phyloP scores from a whole-genome alignment of 1,284 basidiomycete species.

The Grifola frondosa region DNA sequence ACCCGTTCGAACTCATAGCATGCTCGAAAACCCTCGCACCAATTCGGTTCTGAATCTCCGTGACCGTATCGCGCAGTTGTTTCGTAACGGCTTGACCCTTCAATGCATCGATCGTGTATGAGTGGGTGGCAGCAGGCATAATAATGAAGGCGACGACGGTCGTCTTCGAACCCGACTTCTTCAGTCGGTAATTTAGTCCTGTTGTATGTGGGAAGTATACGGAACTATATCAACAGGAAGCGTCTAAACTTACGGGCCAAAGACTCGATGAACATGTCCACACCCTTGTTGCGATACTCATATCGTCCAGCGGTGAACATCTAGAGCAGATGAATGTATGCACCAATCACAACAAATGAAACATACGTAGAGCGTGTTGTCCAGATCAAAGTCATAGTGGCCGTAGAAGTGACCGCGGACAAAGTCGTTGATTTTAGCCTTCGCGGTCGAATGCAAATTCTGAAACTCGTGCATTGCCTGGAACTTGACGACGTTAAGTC shows the following conservation, averaged over 20 bases:
- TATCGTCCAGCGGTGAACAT: slow-evolving; percentile 99
- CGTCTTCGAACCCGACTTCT: slow-evolving; percentile 74
- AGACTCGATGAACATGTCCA: slow-evolving; percentile 99
- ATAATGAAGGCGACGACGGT: slow-evolving; percentile 99
- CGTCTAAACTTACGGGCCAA: slow-evolving; percentile 67
- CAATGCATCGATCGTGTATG: slow-evolving; percentile 96
- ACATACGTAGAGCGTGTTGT: slow-evolving; percentile 91
- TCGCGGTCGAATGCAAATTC: slow-evolving; percentile 89
- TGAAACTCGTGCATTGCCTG: slow-evolving; percentile 97
- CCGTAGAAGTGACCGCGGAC: slow-evolving; percentile 98
- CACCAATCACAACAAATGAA: background rate
- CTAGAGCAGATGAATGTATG: slow-evolving; percentile 33
- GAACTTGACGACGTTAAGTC: slow-evolving; percentile 97
- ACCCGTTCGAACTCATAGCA: slow-evolving; percentile 90
- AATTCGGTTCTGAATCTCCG: slow-evolving; percentile 91
- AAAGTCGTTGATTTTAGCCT: slow-evolving; percentile 98
- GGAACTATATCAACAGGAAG: slow-evolving; percentile 4
- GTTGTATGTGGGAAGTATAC: background rate
- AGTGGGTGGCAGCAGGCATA: slow-evolving; percentile 95
- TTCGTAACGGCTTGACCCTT: slow-evolving; percentile 99
- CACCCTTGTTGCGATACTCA: slow-evolving; percentile 98
- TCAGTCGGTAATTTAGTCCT: slow-evolving; percentile 85
- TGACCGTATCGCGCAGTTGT: slow-evolving; percentile 92
- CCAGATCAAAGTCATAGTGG: slow-evolving; percentile 92
- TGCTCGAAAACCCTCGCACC: slow-evolving; percentile 92